Percentiles rank a stretch among this genome's conserved stretches.
phyloP scores from a whole-genome alignment of 768 basidiomycete genomes.

The Pisolithus marmoratus region DNA sequence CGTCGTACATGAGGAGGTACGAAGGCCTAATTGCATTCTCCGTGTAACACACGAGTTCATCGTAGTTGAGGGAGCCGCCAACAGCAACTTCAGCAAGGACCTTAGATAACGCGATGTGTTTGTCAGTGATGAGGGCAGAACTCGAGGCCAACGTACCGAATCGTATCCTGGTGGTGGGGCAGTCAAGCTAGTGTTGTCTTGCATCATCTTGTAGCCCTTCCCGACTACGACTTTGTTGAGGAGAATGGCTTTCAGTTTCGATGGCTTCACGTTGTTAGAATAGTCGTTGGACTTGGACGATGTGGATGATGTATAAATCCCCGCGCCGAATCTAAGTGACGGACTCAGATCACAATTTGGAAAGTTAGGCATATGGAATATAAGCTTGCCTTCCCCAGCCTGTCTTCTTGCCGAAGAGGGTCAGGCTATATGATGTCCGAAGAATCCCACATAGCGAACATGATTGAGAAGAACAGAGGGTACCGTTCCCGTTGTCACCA shows the following conservation, averaged over 20 bases:
- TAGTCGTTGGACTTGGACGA: conserved; percentile 81
- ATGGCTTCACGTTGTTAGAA: conserved; percentile 51
- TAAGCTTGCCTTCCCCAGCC: conserved; percentile 58
- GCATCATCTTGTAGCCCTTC: conserved; percentile 59
- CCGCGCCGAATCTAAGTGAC: conserved; percentile 54
- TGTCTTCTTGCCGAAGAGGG: conserved; percentile 61
- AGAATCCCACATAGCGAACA: conserved; percentile 65
- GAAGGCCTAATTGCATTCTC: conserved; percentile 71
- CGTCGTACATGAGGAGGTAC: conserved; percentile 65
- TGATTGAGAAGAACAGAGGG: conserved; percentile 43
- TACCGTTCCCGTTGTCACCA: conserved; percentile 54
- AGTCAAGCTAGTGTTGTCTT: conserved; percentile 50
- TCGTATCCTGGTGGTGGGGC: conserved; percentile 60
- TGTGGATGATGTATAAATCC: conserved; percentile 71
- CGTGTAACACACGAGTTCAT: conserved; percentile 64
- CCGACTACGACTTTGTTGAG: conserved; percentile 72
- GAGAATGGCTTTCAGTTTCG: conserved; percentile 57
- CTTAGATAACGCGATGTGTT: conserved; percentile 26
- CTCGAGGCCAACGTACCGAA: conserved; percentile 40
- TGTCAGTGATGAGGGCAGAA: background rate
- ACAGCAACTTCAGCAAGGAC: conserved; percentile 54
- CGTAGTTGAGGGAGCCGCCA: conserved; percentile 62
- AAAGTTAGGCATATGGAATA: background rate
- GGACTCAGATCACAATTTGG: conserved; percentile 3
- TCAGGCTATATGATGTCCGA: conserved; percentile 57